These are phyloP conservation scores for Neospora caninum DNA, from an alignment of 169 alveolate species.

Conservation along the genomic window DNA sequence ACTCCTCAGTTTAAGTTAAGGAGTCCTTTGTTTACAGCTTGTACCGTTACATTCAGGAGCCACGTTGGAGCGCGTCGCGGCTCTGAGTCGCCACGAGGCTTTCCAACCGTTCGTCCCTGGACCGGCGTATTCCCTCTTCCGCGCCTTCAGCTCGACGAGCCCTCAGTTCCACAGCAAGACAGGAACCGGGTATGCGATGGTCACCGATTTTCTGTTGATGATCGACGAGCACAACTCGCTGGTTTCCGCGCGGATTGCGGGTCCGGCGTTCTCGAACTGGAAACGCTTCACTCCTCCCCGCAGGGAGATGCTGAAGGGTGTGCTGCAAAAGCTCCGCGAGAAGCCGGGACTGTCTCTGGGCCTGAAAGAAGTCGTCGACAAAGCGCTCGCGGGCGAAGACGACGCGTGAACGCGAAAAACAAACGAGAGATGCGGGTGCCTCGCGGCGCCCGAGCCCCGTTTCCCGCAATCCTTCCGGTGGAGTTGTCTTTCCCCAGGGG, in stretches of 20 bases:
- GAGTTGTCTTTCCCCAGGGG: too few relatives aligned
- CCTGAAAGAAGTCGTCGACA: conserved; percentile 1
- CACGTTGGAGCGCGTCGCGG: conserved; percentile 10
- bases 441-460: too few relatives aligned
- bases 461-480: too few relatives aligned
- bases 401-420: too few relatives aligned
- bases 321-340: neutral
- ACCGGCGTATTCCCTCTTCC: neutral
- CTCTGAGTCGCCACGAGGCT: neutral
- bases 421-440: too few relatives aligned
- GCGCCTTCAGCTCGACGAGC: neutral
- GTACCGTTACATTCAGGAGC: too few relatives aligned
- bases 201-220: conserved; percentile 35
- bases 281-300: neutral
- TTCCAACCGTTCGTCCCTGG: neutral
- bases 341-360: neutral
- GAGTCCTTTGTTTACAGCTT: too few relatives aligned
- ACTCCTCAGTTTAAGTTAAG: too few relatives aligned
- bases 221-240: neutral
- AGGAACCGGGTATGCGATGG: conserved; percentile 61
- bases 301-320: neutral
- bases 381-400: neutral
- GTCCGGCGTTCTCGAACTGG: neutral
- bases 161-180: conserved; percentile 32
- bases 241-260: neutral